Conservation (phyloP, 2,329 filamentous ascomycete genomes). For the Fusarium anguioides region DNA sequence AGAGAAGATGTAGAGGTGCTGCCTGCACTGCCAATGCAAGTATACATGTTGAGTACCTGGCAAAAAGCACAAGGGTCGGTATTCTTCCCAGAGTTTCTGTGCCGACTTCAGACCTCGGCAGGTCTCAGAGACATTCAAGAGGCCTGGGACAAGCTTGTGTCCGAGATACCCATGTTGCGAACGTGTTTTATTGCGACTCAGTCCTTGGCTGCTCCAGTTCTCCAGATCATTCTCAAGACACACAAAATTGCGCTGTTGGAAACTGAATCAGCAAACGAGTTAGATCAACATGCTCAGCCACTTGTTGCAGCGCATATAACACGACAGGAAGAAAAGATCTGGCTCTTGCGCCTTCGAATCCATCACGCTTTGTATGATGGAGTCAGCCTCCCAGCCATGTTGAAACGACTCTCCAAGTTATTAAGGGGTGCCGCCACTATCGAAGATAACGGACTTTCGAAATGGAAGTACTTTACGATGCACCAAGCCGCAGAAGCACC, state of each 20-base stretch:
- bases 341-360: slow-evolving; percentile 66
- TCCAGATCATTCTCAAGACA: slow-evolving; percentile 68
- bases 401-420: slow-evolving; percentile 53
- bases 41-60: slow-evolving; percentile 84
- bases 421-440: neutral
- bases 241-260: slow-evolving; percentile 13
- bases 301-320: slow-evolving; percentile 22
- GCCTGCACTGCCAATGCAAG: slow-evolving; percentile 80
- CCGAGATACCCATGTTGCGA: slow-evolving; percentile 71
- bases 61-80: slow-evolving; percentile 71
- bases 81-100: slow-evolving; percentile 81
- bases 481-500: slow-evolving; percentile 9
- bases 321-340: slow-evolving; percentile 31
- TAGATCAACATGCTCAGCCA: slow-evolving; percentile 1
- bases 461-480: slow-evolving; percentile 46
- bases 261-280: neutral
- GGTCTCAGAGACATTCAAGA: slow-evolving; percentile 56
- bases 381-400: slow-evolving; percentile 75
- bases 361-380: slow-evolving; percentile 93
- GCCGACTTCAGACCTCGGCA: slow-evolving; percentile 58
- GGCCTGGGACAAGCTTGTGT: slow-evolving; percentile 72
- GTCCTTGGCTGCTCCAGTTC: slow-evolving; percentile 60
- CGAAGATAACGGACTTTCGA: slow-evolving; percentile 10
- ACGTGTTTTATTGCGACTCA: slow-evolving; percentile 71
- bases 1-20: slow-evolving; percentile 66